A percentile compares a stretch with the other conserved stretches of the same genome.
Evolutionary conservation across 768 basidiomycete genomes (phyloP).

Genomic region (Naganishia vishniacii): DNA sequence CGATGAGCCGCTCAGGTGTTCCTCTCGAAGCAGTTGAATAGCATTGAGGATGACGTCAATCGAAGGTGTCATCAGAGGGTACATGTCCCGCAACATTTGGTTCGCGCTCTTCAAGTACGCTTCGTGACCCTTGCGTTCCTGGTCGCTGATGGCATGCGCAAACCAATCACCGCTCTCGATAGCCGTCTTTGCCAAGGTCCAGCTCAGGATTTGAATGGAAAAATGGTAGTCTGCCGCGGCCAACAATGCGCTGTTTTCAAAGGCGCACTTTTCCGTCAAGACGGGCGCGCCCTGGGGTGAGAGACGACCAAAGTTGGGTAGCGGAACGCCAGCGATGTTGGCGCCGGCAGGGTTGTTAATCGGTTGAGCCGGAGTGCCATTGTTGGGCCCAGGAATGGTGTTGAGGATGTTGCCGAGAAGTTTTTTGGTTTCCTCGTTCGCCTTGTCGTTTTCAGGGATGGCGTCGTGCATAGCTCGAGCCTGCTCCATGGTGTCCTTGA

Average conservation of each 20-base stretch:
- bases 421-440: conserved; percentile 17
- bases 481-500: conserved; percentile 22
- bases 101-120: conserved; percentile 2
- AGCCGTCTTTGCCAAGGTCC: conserved; percentile 18
- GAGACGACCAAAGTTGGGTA: conserved; percentile 13
- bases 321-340: background rate
- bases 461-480: conserved; percentile 14
- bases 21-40: background rate
- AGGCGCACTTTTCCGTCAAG: conserved; percentile 12
- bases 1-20: background rate
- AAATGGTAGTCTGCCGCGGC: conserved; percentile 20
- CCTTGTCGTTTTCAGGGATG: conserved; percentile 5
- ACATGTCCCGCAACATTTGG: conserved; percentile 19
- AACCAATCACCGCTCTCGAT: conserved; percentile 15
- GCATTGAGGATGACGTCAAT: conserved; percentile 8
- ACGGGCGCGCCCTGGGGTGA: background rate
- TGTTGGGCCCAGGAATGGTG: background rate
- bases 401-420: conserved; percentile 19
- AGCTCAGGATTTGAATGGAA: conserved; percentile 16
- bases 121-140: background rate
- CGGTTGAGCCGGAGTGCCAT: background rate
- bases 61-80: conserved; percentile 21
- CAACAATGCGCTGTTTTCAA: conserved; percentile 12
- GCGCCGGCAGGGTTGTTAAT: background rate
- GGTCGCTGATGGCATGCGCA: background rate